Conservation (phyloP, 768 basidiomycete genomes). For the Collybia sordida region DNA sequence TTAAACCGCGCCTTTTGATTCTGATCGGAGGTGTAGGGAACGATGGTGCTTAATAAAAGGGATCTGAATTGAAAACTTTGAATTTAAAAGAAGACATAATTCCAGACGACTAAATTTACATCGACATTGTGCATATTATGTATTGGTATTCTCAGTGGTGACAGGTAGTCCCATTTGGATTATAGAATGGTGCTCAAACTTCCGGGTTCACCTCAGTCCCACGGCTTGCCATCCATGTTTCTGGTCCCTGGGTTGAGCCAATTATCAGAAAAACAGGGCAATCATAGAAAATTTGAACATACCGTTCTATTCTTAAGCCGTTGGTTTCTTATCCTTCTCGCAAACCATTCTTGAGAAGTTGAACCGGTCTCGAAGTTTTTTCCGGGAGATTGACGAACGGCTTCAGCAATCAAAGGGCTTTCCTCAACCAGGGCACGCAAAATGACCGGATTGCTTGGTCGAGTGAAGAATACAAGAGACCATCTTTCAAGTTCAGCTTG, state of each 20-base stretch:
- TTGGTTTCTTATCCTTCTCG: conserved; percentile 43
- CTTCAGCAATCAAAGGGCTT: conserved; percentile 49
- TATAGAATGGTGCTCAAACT: not conserved
- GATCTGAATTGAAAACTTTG: no score
- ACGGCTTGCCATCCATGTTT: conserved; percentile 46
- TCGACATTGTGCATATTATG: no score
- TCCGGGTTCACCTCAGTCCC: conserved; percentile 33
- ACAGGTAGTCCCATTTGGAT: no score
- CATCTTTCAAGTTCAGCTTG: conserved; percentile 56
- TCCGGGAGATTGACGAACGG: conserved; percentile 35
- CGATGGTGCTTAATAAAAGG: conserved; percentile 20
- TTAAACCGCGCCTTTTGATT: not conserved
- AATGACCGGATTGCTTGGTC: conserved; percentile 53
- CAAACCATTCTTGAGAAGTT: conserved; percentile 44
- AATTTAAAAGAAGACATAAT: no score
- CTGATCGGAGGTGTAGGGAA: conserved; percentile 17
- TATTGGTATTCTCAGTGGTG: no score
- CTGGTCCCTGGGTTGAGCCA: conserved; percentile 31
- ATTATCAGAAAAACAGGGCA: no score
- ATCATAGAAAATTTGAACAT: not conserved
- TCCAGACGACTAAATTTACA: no score
- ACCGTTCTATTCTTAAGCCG: conserved; percentile 43
- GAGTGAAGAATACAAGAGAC: conserved; percentile 69
- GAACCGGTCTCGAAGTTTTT: conserved; percentile 33
- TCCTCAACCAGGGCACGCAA: conserved; percentile 53